A percentile compares a stretch with the other conserved stretches of the same genome.
Conservation (phyloP, 2,329 filamentous ascomycete species). For the Penicillium sp. region DNA sequence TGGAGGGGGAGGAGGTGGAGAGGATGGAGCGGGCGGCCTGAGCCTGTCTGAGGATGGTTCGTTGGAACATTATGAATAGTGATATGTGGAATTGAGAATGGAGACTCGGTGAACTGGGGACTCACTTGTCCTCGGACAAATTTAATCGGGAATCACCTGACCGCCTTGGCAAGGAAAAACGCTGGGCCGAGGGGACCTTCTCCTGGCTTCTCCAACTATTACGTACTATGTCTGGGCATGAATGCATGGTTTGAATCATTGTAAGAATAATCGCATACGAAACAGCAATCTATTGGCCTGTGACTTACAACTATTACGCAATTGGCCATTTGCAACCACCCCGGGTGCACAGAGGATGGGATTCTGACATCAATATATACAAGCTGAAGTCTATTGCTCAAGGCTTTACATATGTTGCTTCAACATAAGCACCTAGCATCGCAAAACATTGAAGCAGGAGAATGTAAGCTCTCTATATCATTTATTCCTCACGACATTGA, state of each 20-base stretch:
- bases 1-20: constrained; percentile 30
- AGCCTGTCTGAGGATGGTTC: constrained; percentile 44
- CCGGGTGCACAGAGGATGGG: too few species aligned
- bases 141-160: constrained; percentile 10
- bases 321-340: background rate
- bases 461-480: background rate
- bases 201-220: constrained; percentile 1
- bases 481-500: background rate
- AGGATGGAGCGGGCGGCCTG: constrained; percentile 40
- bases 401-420: background rate
- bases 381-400: background rate
- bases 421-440: too few species aligned
- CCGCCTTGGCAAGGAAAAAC: constrained; percentile 9
- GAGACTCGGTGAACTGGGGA: background rate
- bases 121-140: constrained; percentile 7
- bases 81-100: constrained; percentile 11
- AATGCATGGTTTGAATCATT: background rate
- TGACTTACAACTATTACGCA: background rate
- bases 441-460: background rate
- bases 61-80: constrained; percentile 43
- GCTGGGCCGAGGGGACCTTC: constrained; percentile 6
- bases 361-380: background rate
- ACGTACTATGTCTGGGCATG: background rate
- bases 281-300: background rate
- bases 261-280: background rate